These are phyloP conservation scores for Daedalea quercina DNA, from an alignment of 768 basidiomycete species.

Conservation along the genomic window DNA sequence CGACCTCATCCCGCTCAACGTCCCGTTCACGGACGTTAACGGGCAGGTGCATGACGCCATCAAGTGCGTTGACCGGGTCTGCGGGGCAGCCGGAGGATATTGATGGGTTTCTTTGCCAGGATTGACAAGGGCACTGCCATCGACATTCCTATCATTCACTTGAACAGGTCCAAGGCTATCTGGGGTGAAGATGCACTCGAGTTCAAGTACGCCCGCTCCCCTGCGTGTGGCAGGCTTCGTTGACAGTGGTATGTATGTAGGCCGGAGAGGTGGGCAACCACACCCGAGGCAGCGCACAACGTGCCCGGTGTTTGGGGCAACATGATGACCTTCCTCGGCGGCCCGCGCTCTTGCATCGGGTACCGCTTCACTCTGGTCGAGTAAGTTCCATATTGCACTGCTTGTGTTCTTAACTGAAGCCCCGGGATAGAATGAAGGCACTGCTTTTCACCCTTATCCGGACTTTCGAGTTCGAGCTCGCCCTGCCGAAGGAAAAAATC, in stretches of 20 bases:
- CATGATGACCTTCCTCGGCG: conserved; percentile 55
- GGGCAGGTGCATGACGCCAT: conserved; percentile 13
- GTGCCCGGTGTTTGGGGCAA: conserved; percentile 60
- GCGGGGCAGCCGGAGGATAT: background rate
- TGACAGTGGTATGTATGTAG: conserved; percentile 23
- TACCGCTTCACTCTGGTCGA: conserved; percentile 58
- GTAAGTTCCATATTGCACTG: conserved; percentile 27
- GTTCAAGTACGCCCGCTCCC: conserved; percentile 36
- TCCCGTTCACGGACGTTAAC: conserved; percentile 19
- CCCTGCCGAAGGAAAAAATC: conserved; percentile 18
- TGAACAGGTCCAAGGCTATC: conserved; percentile 45
- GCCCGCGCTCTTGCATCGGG: conserved; percentile 60
- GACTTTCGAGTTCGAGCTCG: conserved; percentile 25
- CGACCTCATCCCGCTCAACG: conserved; percentile 46
- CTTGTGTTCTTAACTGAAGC: background rate
- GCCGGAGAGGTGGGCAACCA: conserved; percentile 54
- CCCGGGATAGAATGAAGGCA: conserved; percentile 7
- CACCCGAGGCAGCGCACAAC: conserved; percentile 34
- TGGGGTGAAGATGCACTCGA: conserved; percentile 63
- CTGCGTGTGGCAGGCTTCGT: background rate
- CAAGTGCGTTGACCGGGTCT: conserved; percentile 18
- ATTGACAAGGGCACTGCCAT: conserved; percentile 25
- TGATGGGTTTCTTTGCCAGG: conserved; percentile 1
- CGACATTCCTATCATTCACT: conserved; percentile 42
- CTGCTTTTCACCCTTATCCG: conserved; percentile 26